These are phyloP conservation scores for Aspergillus carlsbadensis DNA, from an alignment of 495 filamentous ascomycete species.

Conservation along the genomic window DNA sequence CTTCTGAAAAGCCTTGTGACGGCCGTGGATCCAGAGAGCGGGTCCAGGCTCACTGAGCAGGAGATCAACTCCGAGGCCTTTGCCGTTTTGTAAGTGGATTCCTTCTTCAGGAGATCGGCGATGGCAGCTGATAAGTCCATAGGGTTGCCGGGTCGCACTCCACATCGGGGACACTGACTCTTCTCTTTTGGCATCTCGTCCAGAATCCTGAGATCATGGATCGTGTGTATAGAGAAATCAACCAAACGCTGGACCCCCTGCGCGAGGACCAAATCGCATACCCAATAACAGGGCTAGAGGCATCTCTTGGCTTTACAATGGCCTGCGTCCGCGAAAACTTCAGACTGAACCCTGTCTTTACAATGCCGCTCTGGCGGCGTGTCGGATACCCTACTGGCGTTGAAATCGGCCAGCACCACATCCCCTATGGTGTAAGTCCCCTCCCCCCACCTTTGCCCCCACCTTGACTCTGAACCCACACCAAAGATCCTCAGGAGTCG, in stretches of 20 bases:
- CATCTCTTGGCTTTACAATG: background rate
- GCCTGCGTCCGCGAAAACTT: background rate
- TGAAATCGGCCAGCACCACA: background rate
- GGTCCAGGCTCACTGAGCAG: background rate
- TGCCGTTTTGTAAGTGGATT: background rate
- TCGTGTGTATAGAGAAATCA: background rate
- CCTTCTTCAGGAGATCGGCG: too few relatives aligned
- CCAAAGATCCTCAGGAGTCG: too few relatives aligned
- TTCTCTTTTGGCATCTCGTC: background rate
- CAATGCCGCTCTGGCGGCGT: background rate
- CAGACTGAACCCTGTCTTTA: background rate
- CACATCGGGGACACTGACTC: background rate
- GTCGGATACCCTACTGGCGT: background rate
- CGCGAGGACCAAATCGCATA: background rate
- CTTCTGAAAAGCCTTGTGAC: background rate
- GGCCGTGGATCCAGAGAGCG: background rate
- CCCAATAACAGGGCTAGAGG: background rate
- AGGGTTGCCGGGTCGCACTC: background rate
- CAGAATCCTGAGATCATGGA: background rate
- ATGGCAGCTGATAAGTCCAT: too few relatives aligned
- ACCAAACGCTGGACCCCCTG: background rate
- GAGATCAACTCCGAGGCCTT: background rate
- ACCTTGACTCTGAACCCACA: too few relatives aligned
- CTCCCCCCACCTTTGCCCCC: background rate
- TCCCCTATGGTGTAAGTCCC: background rate